Evolutionary conservation across 345 rosid species (phyloP).

Genomic region (Salix purpurea): DNA sequence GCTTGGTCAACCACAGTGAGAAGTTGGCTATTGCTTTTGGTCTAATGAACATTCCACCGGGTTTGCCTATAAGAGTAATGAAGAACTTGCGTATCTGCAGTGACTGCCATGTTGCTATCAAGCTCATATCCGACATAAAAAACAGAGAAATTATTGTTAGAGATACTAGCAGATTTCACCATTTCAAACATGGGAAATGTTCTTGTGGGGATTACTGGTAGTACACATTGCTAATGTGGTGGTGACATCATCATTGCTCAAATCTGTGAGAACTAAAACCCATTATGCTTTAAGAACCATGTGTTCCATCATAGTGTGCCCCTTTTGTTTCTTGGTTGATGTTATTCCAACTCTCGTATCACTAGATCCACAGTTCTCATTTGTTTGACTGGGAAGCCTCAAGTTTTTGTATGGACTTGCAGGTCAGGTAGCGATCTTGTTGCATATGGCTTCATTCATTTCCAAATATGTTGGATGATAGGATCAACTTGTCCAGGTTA

Average conservation of each 20-base stretch:
- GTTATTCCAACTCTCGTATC: not conserved
- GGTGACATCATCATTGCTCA: not conserved
- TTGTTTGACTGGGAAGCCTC: not conserved
- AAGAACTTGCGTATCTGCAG: constrained; percentile 71
- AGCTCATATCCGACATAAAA: constrained; percentile 55
- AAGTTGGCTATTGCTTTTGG: constrained; percentile 75
- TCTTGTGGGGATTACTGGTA: constrained; percentile 83
- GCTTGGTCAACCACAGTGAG: constrained; percentile 66
- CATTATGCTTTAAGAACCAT: not conserved
- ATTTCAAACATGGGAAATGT: constrained; percentile 64
- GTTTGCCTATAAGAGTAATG: constrained; percentile 65
- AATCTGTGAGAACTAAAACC: not conserved
- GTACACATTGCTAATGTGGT: not conserved
- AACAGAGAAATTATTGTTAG: constrained; percentile 61
- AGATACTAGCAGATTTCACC: constrained; percentile 82
- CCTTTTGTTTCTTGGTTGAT: not conserved
- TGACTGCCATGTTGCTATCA: constrained; percentile 73
- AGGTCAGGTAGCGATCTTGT: not conserved
- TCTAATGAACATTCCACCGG: constrained; percentile 46
- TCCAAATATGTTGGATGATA: not conserved
- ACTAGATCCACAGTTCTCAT: not conserved
- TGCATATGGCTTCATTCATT: not conserved
- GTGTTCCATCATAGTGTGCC: not conserved
- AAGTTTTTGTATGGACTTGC: not conserved
- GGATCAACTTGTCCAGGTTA: not conserved